Evolutionary conservation across 2,329 filamentous ascomycete species (phyloP), one percentile per base, ranked within the genome.

Genomic region (Ophiostoma sp.): DNA sequence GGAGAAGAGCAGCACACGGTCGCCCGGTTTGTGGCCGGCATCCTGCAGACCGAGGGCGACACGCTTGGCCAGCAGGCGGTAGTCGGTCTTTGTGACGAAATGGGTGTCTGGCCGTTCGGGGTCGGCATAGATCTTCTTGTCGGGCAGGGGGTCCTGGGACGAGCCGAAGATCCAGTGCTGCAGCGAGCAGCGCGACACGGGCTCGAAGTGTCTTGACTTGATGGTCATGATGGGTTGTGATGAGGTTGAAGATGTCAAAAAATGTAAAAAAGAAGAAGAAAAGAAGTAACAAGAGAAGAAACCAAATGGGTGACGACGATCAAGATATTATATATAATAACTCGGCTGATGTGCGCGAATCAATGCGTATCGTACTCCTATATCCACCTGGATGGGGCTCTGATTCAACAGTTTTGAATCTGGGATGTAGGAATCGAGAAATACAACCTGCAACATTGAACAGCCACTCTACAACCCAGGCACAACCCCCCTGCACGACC

Each of bases 1-100:
- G 0, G 89, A 89, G 79, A 90, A 94, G 27, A 94, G 80, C 66
- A 94, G 80, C 4, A 94, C 86, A 1, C 90, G 86, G 74, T 93
- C 91, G 13, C 90, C 89, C 0, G 81, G 80, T 72, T 87, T 80
- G 23, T 94, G 79, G 0, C 91, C 92, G 20, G 85, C 83, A 69
- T 84, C 84, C 65, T 82, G 83, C 39, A 93, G 80, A 0, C 92
- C 92, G 1, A 87, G 82, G 0, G 90, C 92, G 44, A 95, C 80
- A 17, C 91, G 87, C 78, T 93, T 90, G 44, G 88, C 85, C 82
- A 90, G 89, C 73, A 89, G 82, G 31, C 91, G 88, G 77, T 89
- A 91, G 72, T 85, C 83, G 73, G 83, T 77, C 54, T 86, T 81
- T 4, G 89, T 90, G 54, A 95, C 81, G 74, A 84, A 87, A 74